These are phyloP conservation scores for Pyrenophora tritici-repentis DNA, from an alignment of 2,329 filamentous ascomycete genomes.

Conservation along the genomic window DNA sequence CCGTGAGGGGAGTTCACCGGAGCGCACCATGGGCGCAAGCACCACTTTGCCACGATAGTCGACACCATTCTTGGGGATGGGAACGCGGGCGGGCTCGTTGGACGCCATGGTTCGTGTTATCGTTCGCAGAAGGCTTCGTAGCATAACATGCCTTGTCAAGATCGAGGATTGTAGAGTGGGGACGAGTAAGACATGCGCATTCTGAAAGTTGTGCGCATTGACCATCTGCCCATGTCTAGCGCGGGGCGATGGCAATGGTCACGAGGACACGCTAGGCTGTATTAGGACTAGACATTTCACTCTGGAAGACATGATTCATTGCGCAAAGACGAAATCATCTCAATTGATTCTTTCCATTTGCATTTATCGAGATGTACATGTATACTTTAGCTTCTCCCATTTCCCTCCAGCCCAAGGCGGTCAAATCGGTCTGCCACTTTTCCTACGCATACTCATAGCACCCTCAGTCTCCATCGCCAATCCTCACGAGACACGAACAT, in stretches of 20 bases:
- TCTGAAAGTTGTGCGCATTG: conserved; percentile 19
- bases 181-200: conserved; percentile 4
- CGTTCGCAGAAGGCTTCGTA: conserved; percentile 39
- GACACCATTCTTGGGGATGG: conserved; percentile 85
- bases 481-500: too few relatives aligned
- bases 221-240: conserved; percentile 9
- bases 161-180: background rate
- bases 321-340: too few relatives aligned
- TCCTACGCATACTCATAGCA: too few relatives aligned
- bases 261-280: background rate
- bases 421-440: too few relatives aligned
- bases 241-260: background rate
- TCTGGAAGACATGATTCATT: too few relatives aligned
- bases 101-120: conserved; percentile 41
- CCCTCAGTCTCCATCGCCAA: too few relatives aligned
- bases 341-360: background rate
- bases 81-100: conserved; percentile 62
- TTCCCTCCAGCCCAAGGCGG: too few relatives aligned
- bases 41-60: conserved; percentile 94
- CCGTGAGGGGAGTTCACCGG: conserved; percentile 91
- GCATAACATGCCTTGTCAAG: conserved; percentile 45
- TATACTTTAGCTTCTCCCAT: too few relatives aligned
- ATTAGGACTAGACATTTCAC: background rate
- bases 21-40: conserved; percentile 96
- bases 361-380: too few relatives aligned